Evolutionary conservation across 108 stramenopile genomes (phyloP).

Genomic region (Nitzschia sp.): DNA sequence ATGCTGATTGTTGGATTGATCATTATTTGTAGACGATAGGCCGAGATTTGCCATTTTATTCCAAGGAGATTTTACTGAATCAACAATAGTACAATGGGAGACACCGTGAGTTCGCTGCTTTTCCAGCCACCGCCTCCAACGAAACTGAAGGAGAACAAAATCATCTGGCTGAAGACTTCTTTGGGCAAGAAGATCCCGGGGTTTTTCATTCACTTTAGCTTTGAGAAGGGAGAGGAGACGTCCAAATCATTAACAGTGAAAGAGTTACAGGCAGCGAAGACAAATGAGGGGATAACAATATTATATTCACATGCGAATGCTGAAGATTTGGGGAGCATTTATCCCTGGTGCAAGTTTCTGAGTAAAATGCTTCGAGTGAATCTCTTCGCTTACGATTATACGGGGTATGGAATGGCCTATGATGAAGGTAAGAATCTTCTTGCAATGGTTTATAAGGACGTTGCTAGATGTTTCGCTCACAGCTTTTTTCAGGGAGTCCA

Average conservation of each 20-base stretch:
- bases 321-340: slow-evolving; percentile 92
- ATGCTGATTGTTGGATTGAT: no score
- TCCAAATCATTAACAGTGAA: slow-evolving; percentile 48
- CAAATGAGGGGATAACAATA: slow-evolving; percentile 72
- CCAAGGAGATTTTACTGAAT: no score
- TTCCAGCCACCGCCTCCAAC: slow-evolving; percentile 91
- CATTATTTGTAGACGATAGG: no score
- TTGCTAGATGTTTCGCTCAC: neutral
- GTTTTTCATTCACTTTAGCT: slow-evolving; percentile 78
- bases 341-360: slow-evolving; percentile 90
- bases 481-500: slow-evolving; percentile 47
- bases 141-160: slow-evolving; percentile 89
- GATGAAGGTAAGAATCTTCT: slow-evolving; percentile 68
- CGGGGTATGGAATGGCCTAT: slow-evolving; percentile 91
- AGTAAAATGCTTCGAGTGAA: slow-evolving; percentile 92
- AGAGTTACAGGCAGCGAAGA: slow-evolving; percentile 37
- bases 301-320: slow-evolving; percentile 94
- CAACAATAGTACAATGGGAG: slow-evolving; percentile 72
- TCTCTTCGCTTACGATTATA: slow-evolving; percentile 98
- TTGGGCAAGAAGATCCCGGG: slow-evolving; percentile 77
- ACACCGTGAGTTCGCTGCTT: slow-evolving; percentile 82
- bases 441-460: neutral
- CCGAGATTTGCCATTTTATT: no score
- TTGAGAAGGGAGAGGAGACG: slow-evolving; percentile 42
- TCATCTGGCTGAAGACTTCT: slow-evolving; percentile 85